phyloP scores from a whole-genome alignment of 2,329 filamentous ascomycete genomes.

The Metarhizium album region DNA sequence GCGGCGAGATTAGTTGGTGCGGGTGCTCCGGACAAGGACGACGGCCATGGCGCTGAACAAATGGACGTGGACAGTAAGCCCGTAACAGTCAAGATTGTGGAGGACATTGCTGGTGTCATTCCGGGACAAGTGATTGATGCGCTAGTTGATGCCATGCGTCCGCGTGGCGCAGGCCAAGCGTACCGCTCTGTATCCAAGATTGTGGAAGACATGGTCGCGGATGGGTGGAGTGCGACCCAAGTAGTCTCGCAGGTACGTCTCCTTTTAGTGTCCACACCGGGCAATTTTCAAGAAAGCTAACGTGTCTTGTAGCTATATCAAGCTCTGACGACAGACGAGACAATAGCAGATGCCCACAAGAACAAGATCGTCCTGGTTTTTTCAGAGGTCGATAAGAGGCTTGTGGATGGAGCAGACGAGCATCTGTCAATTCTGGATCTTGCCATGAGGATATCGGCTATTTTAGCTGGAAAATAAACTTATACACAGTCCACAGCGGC shows the following conservation, averaged over 20 bases:
- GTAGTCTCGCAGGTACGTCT: constrained; percentile 62
- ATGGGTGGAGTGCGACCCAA: constrained; percentile 93
- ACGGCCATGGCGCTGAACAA: constrained; percentile 44
- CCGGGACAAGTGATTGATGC: constrained; percentile 61
- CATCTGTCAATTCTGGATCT: constrained; percentile 85
- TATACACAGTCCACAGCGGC: neutral
- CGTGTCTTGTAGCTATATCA: constrained; percentile 57
- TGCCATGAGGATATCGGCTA: constrained; percentile 66
- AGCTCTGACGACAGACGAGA: constrained; percentile 71
- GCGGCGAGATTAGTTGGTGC: constrained; percentile 81
- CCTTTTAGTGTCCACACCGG: neutral
- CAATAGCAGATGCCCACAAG: constrained; percentile 75
- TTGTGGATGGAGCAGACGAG: constrained; percentile 92
- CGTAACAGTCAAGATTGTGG: constrained; percentile 69
- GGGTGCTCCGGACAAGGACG: constrained; percentile 36
- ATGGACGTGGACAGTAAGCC: constrained; percentile 49
- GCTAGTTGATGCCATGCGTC: constrained; percentile 67
- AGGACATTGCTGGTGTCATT: constrained; percentile 95
- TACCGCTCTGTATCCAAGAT: constrained; percentile 69
- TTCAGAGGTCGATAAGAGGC: constrained; percentile 85
- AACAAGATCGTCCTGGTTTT: constrained; percentile 83
- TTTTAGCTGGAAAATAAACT: constrained; percentile 42
- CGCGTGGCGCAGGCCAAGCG: constrained; percentile 48
- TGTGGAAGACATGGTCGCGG: constrained; percentile 84
- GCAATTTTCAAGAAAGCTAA: constrained; percentile 10